A percentile compares a stretch with the other conserved stretches of the same genome.
These are phyloP conservation scores for Cyberlindnera mississippiensis DNA, from an alignment of 805 yeast genomes.

Conservation along the genomic window DNA sequence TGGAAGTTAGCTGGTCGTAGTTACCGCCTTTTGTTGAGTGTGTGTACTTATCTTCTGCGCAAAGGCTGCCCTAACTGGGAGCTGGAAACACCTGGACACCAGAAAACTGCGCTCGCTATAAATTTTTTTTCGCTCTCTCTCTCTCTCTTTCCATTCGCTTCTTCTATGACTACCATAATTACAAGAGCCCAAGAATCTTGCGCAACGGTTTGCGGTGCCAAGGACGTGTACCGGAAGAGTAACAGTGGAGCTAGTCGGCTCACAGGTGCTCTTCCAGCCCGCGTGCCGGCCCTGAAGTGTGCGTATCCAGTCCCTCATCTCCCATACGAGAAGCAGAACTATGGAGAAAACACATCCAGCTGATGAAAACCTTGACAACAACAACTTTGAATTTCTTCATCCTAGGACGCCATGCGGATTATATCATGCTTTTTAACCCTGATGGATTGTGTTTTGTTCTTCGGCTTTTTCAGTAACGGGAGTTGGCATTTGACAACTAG, in stretches of 20 bases:
- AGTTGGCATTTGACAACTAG: too few relatives aligned
- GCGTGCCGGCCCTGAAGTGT: background rate
- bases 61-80: constrained; percentile 5
- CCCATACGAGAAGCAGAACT: background rate
- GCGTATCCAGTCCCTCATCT: background rate
- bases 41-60: too few relatives aligned
- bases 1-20: too few relatives aligned
- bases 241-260: too few relatives aligned
- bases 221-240: too few relatives aligned
- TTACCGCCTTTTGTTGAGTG: background rate
- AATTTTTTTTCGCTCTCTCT: background rate
- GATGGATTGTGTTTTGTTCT: constrained; percentile 28
- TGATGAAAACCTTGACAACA: constrained; percentile 40
- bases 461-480: background rate
- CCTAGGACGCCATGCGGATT: constrained; percentile 59
- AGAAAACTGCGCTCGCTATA: background rate
- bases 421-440: constrained; percentile 72
- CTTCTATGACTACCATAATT: background rate
- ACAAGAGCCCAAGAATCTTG: too few relatives aligned
- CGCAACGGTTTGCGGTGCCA: too few relatives aligned
- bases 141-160: background rate
- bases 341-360: constrained; percentile 2
- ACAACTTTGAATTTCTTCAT: constrained; percentile 68
- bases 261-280: too few relatives aligned
- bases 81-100: constrained; percentile 10